A percentile compares a stretch with the other conserved stretches of the same genome.
Evolutionary conservation across 1,284 basidiomycete species (phyloP).

Genomic region (Coniferiporia weirii): DNA sequence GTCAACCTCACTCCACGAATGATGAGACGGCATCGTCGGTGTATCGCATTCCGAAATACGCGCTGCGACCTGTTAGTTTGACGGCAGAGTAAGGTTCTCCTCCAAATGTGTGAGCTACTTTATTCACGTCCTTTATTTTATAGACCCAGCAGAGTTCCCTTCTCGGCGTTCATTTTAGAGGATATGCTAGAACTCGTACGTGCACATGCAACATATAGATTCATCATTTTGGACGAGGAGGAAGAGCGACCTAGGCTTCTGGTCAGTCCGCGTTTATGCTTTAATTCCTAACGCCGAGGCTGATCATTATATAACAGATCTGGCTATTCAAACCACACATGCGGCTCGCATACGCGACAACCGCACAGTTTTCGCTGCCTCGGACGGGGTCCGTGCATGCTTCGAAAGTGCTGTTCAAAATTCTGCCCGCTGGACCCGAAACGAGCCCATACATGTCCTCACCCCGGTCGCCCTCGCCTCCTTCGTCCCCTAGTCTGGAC

Average conservation of each 20-base stretch:
- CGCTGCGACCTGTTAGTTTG: conserved; percentile 66
- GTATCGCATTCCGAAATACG: conserved; percentile 76
- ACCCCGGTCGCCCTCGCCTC: conserved; percentile 23
- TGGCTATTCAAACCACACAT: conserved; percentile 91
- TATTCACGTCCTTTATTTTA: not conserved
- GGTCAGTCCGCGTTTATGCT: conserved; percentile 38
- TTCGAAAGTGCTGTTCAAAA: conserved; percentile 73
- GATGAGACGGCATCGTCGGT: conserved; percentile 36
- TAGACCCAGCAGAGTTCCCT: conserved; percentile 60
- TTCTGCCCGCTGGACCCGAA: conserved; percentile 40
- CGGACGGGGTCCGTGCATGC: conserved; percentile 57
- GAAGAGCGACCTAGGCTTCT: conserved; percentile 72
- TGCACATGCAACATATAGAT: conserved; percentile 86
- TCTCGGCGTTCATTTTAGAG: conserved; percentile 79
- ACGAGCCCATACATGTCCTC: conserved; percentile 34
- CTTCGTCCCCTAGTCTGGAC: conserved; percentile 12
- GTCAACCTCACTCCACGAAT: conserved; percentile 43
- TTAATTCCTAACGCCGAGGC: not conserved
- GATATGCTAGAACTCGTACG: conserved; percentile 85
- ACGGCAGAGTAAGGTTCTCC: conserved; percentile 49
- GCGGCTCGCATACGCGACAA: conserved; percentile 63
- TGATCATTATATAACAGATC: conserved; percentile 39
- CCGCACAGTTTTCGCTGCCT: conserved; percentile 51
- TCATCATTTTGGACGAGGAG: conserved; percentile 80
- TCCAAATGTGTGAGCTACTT: conserved; percentile 12